Base-by-base conservation (phyloP, 495 filamentous ascomycete species). In the Symbiotaphrina buchneri region DNA sequence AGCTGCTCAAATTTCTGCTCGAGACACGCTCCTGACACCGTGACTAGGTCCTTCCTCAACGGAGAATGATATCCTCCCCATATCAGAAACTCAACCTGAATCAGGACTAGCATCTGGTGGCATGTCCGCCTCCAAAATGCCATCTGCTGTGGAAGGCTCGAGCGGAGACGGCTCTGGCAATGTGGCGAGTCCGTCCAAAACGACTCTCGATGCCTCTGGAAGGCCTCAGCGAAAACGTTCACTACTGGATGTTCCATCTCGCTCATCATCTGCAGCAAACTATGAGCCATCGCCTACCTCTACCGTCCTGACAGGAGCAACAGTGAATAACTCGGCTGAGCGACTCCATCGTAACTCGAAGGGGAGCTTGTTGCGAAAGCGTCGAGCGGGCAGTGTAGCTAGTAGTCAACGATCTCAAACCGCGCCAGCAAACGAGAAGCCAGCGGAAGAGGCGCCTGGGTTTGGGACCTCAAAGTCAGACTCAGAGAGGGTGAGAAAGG, bases 221-320 rank as follows among this genome's bases (percentile, higher is more conserved):
- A 35, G 41, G 18, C 39, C 61, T 5, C 70, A 67, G 50, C 74
- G 68, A 46, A 56, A 59, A 15, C 59, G 64, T 31, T 59, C 65
- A 2, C 19, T 71, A 14, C 44, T 67, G 11, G 59, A 62, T 41
- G 62, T 74, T 35, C 65, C 71, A 15, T 77, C 72, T 32, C 61
- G 74, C 49, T 65, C 70, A 11, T 76, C 76, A 3, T 72, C 74
- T 22, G n/a, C 71, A 71, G 28, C 68, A 68, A 38, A 56, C n/a
- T n/a, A 65, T 40, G 65, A 74, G 40, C 55, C 65, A 21, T 68
- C 63, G 1, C 51, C 63, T 23, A 71, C 66, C 28, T 58, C 60
- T 25, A 68, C 67, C 10, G 65, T 64, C n/a, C 46, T 71, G 39
- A 72, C 64, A 39, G 74, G 75, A 29, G 67, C 65, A 28, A 68